phyloP scores from a whole-genome alignment of 495 filamentous ascomycete species.

The Jackrogersella multiformis region DNA sequence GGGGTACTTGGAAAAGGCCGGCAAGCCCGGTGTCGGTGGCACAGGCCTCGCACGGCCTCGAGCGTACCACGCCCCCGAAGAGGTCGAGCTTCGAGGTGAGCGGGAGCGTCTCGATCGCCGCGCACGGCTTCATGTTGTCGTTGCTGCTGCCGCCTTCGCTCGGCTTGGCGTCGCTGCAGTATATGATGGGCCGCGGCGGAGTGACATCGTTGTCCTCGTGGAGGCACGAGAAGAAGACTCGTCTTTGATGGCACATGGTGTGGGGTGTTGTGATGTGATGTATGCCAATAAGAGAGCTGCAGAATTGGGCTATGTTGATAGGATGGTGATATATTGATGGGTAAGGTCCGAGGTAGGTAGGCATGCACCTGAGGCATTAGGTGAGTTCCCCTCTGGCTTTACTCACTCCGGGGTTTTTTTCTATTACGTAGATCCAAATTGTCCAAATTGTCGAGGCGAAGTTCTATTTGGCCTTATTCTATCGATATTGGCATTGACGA shows the following conservation, averaged over 20 bases:
- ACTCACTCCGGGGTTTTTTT: too few relatives aligned
- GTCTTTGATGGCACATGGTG: slow-evolving; percentile 7
- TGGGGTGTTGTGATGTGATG: neutral
- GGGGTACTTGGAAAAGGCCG: too few relatives aligned
- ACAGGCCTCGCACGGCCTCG: neutral
- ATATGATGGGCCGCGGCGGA: slow-evolving; percentile 7
- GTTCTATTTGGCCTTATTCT: neutral
- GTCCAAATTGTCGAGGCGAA: too few relatives aligned
- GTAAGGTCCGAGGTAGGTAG: neutral
- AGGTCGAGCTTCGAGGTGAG: neutral
- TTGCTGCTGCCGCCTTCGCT: neutral
- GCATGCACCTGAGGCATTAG: too few relatives aligned
- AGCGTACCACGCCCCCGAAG: neutral
- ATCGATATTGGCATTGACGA: neutral
- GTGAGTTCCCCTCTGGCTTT: too few relatives aligned
- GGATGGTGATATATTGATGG: neutral
- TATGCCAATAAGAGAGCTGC: too few relatives aligned
- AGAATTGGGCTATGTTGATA: neutral
- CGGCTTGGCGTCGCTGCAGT: neutral
- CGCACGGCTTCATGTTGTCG: neutral
- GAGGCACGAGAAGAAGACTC: slow-evolving; percentile 11
- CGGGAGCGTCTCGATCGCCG: neutral
- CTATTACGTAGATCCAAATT: too few relatives aligned
- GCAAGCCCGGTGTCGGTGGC: neutral
- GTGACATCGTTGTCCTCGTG: slow-evolving; percentile 26